Conservation (phyloP, 1,284 basidiomycete genomes). For the Ganoderma multipileum region DNA sequence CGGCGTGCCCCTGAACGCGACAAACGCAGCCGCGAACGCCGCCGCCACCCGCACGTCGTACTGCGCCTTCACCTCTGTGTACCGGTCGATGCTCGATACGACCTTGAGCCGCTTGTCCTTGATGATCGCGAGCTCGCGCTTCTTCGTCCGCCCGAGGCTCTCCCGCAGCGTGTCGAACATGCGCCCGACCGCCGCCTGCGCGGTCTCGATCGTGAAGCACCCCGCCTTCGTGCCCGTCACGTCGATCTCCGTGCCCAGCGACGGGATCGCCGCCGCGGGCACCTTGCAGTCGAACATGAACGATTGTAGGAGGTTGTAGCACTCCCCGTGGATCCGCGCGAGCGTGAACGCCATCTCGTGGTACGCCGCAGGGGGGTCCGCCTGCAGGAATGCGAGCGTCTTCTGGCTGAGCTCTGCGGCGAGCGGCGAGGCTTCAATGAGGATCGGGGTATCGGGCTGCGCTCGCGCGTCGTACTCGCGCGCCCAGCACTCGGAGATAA, state of each 20-base stretch:
- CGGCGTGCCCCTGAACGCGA: slow-evolving; percentile 84
- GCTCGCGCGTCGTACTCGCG: slow-evolving; percentile 51
- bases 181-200: slow-evolving; percentile 72
- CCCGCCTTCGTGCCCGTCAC: slow-evolving; percentile 67
- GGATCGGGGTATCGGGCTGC: slow-evolving; percentile 41
- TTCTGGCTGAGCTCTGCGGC: slow-evolving; percentile 71
- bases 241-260: slow-evolving; percentile 82
- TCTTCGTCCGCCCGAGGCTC: slow-evolving; percentile 76
- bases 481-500: slow-evolving; percentile 95
- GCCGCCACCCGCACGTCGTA: slow-evolving; percentile 91
- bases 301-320: slow-evolving; percentile 78
- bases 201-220: slow-evolving; percentile 85
- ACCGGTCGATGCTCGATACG: slow-evolving; percentile 81
- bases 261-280: slow-evolving; percentile 80
- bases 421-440: slow-evolving; percentile 64
- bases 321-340: slow-evolving; percentile 83
- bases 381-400: slow-evolving; percentile 79
- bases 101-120: slow-evolving; percentile 82
- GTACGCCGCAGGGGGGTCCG: slow-evolving; percentile 80
- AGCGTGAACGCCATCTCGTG: slow-evolving; percentile 92
- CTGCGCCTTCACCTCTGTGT: slow-evolving; percentile 83
- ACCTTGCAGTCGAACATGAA: slow-evolving; percentile 91
- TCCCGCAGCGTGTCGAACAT: slow-evolving; percentile 83
- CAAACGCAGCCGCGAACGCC: slow-evolving; percentile 89
- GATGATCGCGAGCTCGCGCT: slow-evolving; percentile 78